phyloP scores from a whole-genome alignment of 164 flowering plant genomes.

The Aristolochia californica region DNA sequence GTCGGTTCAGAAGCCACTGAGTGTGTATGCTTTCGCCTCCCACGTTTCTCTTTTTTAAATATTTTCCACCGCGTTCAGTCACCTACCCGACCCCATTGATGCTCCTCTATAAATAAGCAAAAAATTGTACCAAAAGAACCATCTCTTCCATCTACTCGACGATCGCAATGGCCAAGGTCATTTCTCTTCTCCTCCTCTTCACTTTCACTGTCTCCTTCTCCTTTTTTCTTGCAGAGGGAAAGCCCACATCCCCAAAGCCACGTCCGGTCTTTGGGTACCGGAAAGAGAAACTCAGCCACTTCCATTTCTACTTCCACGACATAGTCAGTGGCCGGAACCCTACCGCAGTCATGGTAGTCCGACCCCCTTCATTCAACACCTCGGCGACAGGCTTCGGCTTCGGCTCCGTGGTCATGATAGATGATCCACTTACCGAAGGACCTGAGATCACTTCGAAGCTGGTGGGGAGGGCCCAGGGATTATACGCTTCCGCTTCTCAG shows the following conservation, averaged over 20 bases:
- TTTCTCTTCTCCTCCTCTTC: background rate
- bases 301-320: constrained; percentile 10
- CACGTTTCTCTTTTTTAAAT: too few relatives aligned
- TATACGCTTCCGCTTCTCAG: constrained; percentile 6
- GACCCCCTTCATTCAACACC: background rate
- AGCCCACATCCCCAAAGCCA: background rate
- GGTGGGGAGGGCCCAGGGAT: constrained; percentile 9
- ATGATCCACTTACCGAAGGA: constrained; percentile 7
- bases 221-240: background rate
- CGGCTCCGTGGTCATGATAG: constrained; percentile 6
- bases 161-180: too few relatives aligned
- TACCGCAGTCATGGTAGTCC: background rate
- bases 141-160: too few relatives aligned
- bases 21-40: too few relatives aligned
- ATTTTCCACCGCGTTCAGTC: too few relatives aligned
- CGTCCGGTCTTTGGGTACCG: background rate
- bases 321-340: constrained; percentile 8
- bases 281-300: constrained; percentile 1
- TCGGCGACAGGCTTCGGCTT: constrained; percentile 1
- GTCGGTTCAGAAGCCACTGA: too few relatives aligned
- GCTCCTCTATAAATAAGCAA: too few relatives aligned
- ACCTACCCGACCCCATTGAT: too few relatives aligned
- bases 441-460: constrained; percentile 4
- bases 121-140: too few relatives aligned
- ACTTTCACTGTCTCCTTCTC: background rate